Evolutionary conservation across 805 yeast species (phyloP), one percentile per base, ranked within the genome.

Genomic region (Phaffomyces opuntiae): DNA sequence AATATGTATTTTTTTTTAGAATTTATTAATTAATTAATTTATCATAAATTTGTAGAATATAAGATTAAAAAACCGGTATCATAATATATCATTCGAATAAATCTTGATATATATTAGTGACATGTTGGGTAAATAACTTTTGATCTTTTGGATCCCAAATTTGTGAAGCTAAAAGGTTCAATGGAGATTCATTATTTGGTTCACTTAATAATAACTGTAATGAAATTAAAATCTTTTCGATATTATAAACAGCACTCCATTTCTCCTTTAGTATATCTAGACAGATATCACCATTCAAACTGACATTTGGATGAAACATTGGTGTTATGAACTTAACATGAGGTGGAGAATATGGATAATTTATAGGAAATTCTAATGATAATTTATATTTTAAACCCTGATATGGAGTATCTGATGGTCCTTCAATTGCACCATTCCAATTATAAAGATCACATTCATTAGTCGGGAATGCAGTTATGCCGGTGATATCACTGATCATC

Each of bases 221-320:
- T 24, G 82, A 75, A 45, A 80, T 64, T 54, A 80, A 64, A 44
- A 80, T 74, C 40, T 81, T 75, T 62, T 77, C 81, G 11, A 80
- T 80, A 51, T 78, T 77, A 61, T 77, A 78, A 9, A 78, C 74
- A 1, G 81, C 83, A 43, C 80, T 72, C 86, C 86, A 80, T 51
- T 78, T 70, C 43, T 78, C 83, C 57, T 80, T 78, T 59, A 80
- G 66, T 44, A 80, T 80, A 57, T 79, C 83, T 39, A 80, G 65
- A 52, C 86, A 80, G 48, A 80, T 81, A 50, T 77, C 73, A n/a
- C 86, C 86, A 44, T 73, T 65, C 69, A 75, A 73, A 53, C 78
- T 82, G 49, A 80, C 77, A 56, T 80, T 80, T 26, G 86, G 86
- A 32, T 32, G 34, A 32, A 32, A 32, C 34, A 32, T 32, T 32